Evolutionary conservation across 139 green algal species (phyloP).

Genomic region (Astrephomene gubernaculifera): DNA sequence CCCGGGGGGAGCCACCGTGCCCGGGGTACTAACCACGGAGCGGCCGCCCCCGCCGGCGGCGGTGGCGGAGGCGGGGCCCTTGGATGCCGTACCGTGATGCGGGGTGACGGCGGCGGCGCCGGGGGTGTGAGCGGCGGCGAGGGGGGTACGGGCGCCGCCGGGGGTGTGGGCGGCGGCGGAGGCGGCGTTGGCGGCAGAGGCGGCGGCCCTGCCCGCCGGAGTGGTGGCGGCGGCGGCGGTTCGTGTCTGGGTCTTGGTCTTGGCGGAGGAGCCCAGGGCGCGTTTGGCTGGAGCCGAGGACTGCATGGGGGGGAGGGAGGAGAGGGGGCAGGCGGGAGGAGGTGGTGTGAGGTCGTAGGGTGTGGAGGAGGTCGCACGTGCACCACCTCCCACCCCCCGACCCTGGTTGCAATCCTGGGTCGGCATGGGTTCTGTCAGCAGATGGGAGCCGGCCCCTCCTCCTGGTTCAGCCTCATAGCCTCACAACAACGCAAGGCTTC

Average conservation of each 20-base stretch:
- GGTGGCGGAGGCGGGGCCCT: slow-evolving; percentile 1
- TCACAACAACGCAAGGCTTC: too few relatives aligned
- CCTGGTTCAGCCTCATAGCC: too few relatives aligned
- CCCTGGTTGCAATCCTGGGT: too few relatives aligned
- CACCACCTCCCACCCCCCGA: too few relatives aligned
- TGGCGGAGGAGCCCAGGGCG: background rate
- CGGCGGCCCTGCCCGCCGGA: too few relatives aligned
- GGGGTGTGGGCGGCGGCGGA: background rate
- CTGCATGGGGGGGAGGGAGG: background rate
- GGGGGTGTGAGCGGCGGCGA: background rate
- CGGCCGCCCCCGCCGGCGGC: background rate
- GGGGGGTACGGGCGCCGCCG: background rate
- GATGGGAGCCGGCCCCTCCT: too few relatives aligned
- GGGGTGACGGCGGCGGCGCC: background rate
- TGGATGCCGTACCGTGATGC: slow-evolving; percentile 21
- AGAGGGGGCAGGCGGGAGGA: background rate
- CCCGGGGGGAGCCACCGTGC: background rate
- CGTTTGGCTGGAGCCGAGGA: slow-evolving; percentile 1
- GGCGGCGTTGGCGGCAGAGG: background rate
- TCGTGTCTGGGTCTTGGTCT: background rate
- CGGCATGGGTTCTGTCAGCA: too few relatives aligned
- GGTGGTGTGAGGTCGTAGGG: background rate
- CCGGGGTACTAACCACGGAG: background rate
- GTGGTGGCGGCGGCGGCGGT: background rate
- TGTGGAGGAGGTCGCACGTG: background rate